Percentiles rank a stretch among this genome's conserved stretches.
Conservation (phyloP, 345 rosid genomes). For the Pistacia vera region DNA sequence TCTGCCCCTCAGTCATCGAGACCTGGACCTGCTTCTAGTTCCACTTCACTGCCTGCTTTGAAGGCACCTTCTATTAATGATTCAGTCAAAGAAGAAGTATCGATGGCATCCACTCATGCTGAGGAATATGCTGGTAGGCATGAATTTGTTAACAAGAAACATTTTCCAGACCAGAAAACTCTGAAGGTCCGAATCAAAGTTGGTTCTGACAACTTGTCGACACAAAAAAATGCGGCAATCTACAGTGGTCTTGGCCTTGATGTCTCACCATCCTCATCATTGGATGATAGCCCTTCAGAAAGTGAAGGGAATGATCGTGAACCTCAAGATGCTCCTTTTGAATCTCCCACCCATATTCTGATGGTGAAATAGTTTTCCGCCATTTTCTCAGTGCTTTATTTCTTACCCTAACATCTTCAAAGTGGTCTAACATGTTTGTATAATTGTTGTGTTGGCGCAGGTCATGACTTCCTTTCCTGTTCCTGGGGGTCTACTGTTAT, state of each 20-base stretch:
- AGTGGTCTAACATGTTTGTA: slow-evolving; percentile 27
- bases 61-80: slow-evolving; percentile 41
- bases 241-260: slow-evolving; percentile 77
- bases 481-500: slow-evolving; percentile 51
- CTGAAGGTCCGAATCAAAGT: slow-evolving; percentile 78
- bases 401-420: slow-evolving; percentile 5
- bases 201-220: slow-evolving; percentile 74
- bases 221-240: slow-evolving; percentile 65
- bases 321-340: slow-evolving; percentile 46
- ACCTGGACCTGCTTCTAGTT: slow-evolving; percentile 45
- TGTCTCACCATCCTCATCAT: slow-evolving; percentile 72
- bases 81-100: slow-evolving; percentile 41
- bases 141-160: slow-evolving; percentile 40
- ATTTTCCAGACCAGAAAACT: slow-evolving; percentile 58
- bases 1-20: slow-evolving; percentile 40
- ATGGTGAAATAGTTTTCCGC: slow-evolving; percentile 48
- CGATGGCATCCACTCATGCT: slow-evolving; percentile 34
- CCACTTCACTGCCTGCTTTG: slow-evolving; percentile 33
- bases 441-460: slow-evolving; percentile 53
- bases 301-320: slow-evolving; percentile 59
- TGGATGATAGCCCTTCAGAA: slow-evolving; percentile 70
- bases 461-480: slow-evolving; percentile 73
- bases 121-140: slow-evolving; percentile 43
- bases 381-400: slow-evolving; percentile 25
- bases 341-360: slow-evolving; percentile 70